Evolutionary conservation across 2,329 filamentous ascomycete species (phyloP).

Genomic region (Chalaropsis thielavioides): DNA sequence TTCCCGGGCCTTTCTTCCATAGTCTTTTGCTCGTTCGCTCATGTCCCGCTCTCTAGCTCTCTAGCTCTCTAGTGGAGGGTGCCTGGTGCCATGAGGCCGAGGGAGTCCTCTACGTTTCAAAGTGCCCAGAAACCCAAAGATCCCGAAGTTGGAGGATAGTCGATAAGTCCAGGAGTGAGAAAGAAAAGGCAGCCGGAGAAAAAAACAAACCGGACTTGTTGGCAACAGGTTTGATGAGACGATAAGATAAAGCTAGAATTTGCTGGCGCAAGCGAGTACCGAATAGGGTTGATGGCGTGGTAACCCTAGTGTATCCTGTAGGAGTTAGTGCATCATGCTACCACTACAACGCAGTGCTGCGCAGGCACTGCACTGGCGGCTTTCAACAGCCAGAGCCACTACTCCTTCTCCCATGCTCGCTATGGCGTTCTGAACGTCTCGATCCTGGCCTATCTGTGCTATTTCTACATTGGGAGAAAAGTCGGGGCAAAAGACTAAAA

Average conservation of each 20-base stretch:
- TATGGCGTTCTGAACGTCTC: too few relatives aligned
- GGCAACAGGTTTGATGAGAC: neutral
- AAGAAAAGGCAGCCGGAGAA: neutral
- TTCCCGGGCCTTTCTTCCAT: too few relatives aligned
- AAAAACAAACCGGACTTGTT: neutral
- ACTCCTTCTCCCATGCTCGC: too few relatives aligned
- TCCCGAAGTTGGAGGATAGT: neutral
- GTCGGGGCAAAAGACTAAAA: too few relatives aligned
- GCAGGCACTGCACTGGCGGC: neutral
- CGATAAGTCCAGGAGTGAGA: neutral
- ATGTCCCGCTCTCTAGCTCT: neutral
- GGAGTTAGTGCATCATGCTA: too few relatives aligned
- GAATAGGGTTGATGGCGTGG: neutral
- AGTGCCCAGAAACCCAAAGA: neutral
- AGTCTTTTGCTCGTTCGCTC: too few relatives aligned
- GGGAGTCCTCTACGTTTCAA: neutral
- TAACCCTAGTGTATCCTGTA: neutral
- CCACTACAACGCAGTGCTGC: too few relatives aligned
- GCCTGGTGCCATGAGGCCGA: neutral
- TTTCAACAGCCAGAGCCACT: neutral
- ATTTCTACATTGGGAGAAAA: too few relatives aligned
- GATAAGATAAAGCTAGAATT: neutral
- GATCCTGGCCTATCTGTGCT: too few relatives aligned
- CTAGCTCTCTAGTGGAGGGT: neutral
- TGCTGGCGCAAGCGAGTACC: neutral